These are phyloP conservation scores for Tubosaeta sp. DNA, from an alignment of 768 basidiomycete genomes.

Conservation along the genomic window DNA sequence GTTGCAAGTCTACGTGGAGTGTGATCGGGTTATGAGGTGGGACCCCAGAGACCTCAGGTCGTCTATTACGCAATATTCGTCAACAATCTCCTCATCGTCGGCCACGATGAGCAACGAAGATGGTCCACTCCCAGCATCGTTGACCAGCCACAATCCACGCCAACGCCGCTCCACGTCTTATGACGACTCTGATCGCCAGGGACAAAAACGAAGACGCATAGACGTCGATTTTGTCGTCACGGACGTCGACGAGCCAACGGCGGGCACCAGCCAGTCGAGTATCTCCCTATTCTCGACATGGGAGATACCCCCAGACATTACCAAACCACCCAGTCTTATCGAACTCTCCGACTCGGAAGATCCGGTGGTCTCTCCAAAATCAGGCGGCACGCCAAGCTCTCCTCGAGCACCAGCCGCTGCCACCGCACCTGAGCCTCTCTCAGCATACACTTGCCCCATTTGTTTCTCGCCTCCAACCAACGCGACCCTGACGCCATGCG, in stretches of 20 bases:
- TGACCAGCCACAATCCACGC: background rate
- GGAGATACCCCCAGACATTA: constrained; percentile 15
- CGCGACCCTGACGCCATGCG: constrained; percentile 76
- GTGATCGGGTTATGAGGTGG: background rate
- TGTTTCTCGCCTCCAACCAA: constrained; percentile 74
- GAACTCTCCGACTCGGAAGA: constrained; percentile 4
- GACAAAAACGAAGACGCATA: constrained; percentile 16
- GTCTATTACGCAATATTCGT: constrained; percentile 19
- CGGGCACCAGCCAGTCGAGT: background rate
- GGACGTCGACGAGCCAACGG: background rate
- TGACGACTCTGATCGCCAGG: constrained; percentile 1
- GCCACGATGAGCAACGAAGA: constrained; percentile 19
- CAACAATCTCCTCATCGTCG: constrained; percentile 8
- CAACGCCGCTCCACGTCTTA: constrained; percentile 6
- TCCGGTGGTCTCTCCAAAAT: background rate
- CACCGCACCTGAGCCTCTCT: constrained; percentile 34
- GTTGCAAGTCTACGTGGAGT: too few species aligned
- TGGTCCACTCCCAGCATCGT: constrained; percentile 4
- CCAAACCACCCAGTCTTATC: background rate
- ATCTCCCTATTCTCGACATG: constrained; percentile 19
- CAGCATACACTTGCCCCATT: constrained; percentile 73
- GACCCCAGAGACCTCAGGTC: constrained; percentile 15
- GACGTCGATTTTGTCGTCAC: background rate
- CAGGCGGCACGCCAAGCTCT: background rate
- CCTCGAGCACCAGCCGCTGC: background rate